These are phyloP conservation scores for Stipa capillata DNA, from an alignment of 176 grass and related monocot genomes.

Conservation along the genomic window DNA sequence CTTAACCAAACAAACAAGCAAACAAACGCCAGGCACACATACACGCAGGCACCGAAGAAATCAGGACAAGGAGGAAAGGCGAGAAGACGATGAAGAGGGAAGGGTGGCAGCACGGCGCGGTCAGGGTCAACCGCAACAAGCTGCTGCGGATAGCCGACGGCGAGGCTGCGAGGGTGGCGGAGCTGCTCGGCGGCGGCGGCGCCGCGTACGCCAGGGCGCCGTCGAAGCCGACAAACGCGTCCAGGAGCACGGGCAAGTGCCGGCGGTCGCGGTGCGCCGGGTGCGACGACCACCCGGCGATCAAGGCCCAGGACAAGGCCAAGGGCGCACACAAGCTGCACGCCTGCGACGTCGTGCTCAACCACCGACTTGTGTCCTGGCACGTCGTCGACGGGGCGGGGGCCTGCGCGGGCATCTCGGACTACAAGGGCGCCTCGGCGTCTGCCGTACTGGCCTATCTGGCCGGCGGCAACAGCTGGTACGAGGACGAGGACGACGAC, in stretches of 20 bases:
- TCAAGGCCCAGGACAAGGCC: slow-evolving; percentile 62
- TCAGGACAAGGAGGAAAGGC: neutral
- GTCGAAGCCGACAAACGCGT: slow-evolving; percentile 33
- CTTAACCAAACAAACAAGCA: slow-evolving; percentile 8
- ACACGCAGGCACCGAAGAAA: neutral
- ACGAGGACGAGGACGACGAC: too few relatives aligned
- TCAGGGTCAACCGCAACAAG: slow-evolving; percentile 30
- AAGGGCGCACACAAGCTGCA: slow-evolving; percentile 74
- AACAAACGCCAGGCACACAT: neutral
- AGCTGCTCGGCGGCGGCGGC: neutral
- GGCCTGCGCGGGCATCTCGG: neutral
- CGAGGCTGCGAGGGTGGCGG: neutral
- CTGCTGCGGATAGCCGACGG: neutral
- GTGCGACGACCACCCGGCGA: slow-evolving; percentile 54
- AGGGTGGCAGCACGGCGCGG: slow-evolving; percentile 64
- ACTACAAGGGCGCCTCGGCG: too few relatives aligned
- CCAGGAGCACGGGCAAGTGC: slow-evolving; percentile 46
- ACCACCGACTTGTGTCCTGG: slow-evolving; percentile 77
- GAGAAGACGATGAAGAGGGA: slow-evolving; percentile 67
- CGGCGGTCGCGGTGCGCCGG: slow-evolving; percentile 33
- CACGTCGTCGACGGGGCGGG: slow-evolving; percentile 29
- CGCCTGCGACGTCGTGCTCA: slow-evolving; percentile 66
- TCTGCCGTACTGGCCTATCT: too few relatives aligned
- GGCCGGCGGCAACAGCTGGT: too few relatives aligned
- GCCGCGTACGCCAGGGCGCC: neutral